Percentiles rank a stretch among this genome's conserved stretches.
These are phyloP conservation scores for Mycena sp. DNA, from an alignment of 1,284 basidiomycete genomes.

Conservation along the genomic window DNA sequence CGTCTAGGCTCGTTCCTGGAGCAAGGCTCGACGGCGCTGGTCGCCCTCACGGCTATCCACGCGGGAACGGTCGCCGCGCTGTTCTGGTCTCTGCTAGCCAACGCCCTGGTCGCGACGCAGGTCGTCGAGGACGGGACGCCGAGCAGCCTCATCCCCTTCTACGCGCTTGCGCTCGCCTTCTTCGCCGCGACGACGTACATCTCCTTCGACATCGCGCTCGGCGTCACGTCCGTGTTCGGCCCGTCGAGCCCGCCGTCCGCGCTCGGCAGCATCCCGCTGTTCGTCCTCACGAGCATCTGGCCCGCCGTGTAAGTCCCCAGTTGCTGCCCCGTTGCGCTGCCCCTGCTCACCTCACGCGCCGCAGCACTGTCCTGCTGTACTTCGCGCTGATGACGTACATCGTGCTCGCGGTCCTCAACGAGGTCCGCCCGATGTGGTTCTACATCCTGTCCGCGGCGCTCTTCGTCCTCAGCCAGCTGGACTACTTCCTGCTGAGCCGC, in stretches of 20 bases:
- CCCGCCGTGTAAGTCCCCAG: constrained; percentile 71
- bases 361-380: constrained; percentile 74
- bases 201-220: constrained; percentile 77
- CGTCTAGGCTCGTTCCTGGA: constrained; percentile 61
- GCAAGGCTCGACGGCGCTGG: constrained; percentile 76
- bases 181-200: constrained; percentile 82
- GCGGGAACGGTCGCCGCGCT: constrained; percentile 73
- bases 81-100: constrained; percentile 83
- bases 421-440: constrained; percentile 76
- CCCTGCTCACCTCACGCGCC: neutral
- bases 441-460: constrained; percentile 72
- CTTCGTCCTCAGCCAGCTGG: constrained; percentile 80
- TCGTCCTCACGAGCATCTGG: constrained; percentile 86
- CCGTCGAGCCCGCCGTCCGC: constrained; percentile 63
- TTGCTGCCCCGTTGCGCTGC: neutral
- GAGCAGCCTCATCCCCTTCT: constrained; percentile 73
- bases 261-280: constrained; percentile 74
- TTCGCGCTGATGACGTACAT: constrained; percentile 80
- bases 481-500: constrained; percentile 79
- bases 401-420: constrained; percentile 74
- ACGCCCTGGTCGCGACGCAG: constrained; percentile 84
- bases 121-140: constrained; percentile 85
- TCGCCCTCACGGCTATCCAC: constrained; percentile 79
- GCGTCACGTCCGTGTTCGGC: constrained; percentile 69
- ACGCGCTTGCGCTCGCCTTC: constrained; percentile 65